Base-by-base conservation (phyloP, 108 stramenopile species). In the Epithemia pelagica region DNA sequence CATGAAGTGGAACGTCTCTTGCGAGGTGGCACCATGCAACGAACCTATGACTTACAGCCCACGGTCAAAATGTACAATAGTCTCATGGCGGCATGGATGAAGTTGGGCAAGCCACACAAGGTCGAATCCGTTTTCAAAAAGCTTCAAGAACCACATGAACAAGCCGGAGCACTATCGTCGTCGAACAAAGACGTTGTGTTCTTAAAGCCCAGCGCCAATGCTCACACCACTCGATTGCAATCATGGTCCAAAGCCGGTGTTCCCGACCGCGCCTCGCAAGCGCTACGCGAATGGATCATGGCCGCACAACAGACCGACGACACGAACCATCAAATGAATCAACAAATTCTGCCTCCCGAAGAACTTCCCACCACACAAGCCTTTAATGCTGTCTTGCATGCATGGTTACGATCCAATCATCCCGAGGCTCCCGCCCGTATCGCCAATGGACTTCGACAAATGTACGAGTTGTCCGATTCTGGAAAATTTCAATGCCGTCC, bases 361-460 rank as follows among this genome's bases (percentile, higher is more conserved):
- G 37, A 46, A 46, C 15, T 46, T 5, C 56, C 56, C 22, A 58
- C 56, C 15, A 58, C 56, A 8, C 56, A 58, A 58, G 26, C 26
- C 15, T 58, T 58, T 21, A 58, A 58, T 58, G 56, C 56, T n/a
- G 56, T 58, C 56, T 27, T 58, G 25, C 56, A 58, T 8, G 56
- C 56, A 18, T 58, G 56, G 56, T 27, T 58, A n/a, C 56, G 56
- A 27, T 58, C 56, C 22, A 27, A 27, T 26, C 56, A 27, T 27
- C 7, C 22, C 25, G 8, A 58, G 5, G 7, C 56, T 8, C 15
- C 8, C 7, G 21, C 26, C 7, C 18, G 21, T 5, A 58, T 58
- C 8, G 26, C 7, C 7, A 27, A 23, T 23, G 56, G 56, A 21
- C 5, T 58, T 27, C 25, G 26, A 26, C 25, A 58, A 58, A 58